Evolutionary conservation across 352 stramenopile genomes (phyloP).

Genomic region (Pythium monospermum): DNA sequence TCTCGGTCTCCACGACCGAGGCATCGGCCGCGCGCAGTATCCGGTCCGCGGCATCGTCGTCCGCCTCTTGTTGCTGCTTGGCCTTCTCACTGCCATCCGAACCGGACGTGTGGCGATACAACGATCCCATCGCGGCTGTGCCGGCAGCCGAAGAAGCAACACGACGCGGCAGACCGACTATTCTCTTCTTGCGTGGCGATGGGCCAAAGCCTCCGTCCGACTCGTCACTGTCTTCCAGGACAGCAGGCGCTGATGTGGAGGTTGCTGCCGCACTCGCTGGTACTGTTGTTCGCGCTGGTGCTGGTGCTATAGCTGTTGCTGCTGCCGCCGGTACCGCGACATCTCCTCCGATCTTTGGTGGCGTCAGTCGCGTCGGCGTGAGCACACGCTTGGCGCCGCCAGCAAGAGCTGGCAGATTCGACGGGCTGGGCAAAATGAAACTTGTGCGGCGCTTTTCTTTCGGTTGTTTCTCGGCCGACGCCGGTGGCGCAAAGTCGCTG

Average conservation of each 20-base stretch:
- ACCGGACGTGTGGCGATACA: no score
- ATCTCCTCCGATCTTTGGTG: slow-evolving; percentile 15
- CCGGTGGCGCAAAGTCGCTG: not conserved
- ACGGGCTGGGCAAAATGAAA: slow-evolving; percentile 44
- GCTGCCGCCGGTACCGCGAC: slow-evolving; percentile 3
- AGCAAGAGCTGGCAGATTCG: slow-evolving; percentile 33
- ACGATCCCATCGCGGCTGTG: not conserved
- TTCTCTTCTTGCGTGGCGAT: slow-evolving; percentile 18
- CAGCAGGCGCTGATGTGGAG: not conserved
- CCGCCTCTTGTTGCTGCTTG: not conserved
- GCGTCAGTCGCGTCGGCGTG: slow-evolving; percentile 33
- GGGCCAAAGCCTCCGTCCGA: slow-evolving; percentile 18
- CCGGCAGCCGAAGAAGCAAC: not conserved
- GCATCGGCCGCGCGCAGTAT: slow-evolving; percentile 8
- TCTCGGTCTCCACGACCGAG: slow-evolving; percentile 2
- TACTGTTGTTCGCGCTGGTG: not conserved
- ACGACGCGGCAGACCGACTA: not conserved
- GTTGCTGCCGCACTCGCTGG: not conserved
- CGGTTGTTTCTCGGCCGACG: slow-evolving; percentile 10
- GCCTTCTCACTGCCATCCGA: not conserved
- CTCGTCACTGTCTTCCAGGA: slow-evolving; percentile 20
- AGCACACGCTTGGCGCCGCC: slow-evolving; percentile 56
- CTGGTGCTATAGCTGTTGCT: not conserved
- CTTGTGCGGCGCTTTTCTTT: slow-evolving; percentile 45
- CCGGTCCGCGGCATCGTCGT: slow-evolving; percentile 2